Evolutionary conservation across 23 red algal species (phyloP).

Genomic region (Gracilaria domingensis): DNA sequence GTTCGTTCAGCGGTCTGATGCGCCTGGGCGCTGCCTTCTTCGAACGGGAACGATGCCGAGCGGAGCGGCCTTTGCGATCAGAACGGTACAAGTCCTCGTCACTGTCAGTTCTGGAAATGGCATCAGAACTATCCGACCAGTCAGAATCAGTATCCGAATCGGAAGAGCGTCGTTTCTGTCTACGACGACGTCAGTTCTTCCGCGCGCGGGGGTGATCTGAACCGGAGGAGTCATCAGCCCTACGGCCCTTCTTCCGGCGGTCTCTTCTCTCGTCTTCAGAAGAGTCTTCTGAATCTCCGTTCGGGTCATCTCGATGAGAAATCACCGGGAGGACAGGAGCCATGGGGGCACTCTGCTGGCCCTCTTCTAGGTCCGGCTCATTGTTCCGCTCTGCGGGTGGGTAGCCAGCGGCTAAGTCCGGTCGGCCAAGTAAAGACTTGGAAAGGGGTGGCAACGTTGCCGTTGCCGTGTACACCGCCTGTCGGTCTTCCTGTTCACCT

Average conservation of each 20-base stretch:
- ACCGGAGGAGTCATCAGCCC: background rate
- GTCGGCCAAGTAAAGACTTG: constrained; percentile 8
- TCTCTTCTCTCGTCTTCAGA: background rate
- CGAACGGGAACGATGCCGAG: background rate
- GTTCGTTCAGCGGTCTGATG: constrained; percentile 24
- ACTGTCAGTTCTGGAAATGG: constrained; percentile 1
- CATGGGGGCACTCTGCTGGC: constrained; percentile 1
- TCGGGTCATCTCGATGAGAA: constrained; percentile 5
- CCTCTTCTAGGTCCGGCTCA: no score
- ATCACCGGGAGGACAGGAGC: background rate
- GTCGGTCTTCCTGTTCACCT: no score
- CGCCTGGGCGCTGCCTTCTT: background rate
- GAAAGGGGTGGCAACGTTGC: constrained; percentile 18
- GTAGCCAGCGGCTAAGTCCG: background rate
- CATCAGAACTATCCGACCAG: background rate
- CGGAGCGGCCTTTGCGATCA: background rate
- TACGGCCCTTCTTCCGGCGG: constrained; percentile 4
- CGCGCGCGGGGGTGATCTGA: background rate
- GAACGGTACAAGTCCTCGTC: background rate
- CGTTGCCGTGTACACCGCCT: constrained; percentile 6
- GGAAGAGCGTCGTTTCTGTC: background rate
- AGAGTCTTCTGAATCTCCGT: constrained; percentile 7
- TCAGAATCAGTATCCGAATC: constrained; percentile 27
- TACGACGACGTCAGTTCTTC: background rate
- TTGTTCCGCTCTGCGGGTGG: background rate